These are phyloP conservation scores for Leishmania tarentolae DNA, from an alignment of 208 protist species.

Conservation along the genomic window DNA sequence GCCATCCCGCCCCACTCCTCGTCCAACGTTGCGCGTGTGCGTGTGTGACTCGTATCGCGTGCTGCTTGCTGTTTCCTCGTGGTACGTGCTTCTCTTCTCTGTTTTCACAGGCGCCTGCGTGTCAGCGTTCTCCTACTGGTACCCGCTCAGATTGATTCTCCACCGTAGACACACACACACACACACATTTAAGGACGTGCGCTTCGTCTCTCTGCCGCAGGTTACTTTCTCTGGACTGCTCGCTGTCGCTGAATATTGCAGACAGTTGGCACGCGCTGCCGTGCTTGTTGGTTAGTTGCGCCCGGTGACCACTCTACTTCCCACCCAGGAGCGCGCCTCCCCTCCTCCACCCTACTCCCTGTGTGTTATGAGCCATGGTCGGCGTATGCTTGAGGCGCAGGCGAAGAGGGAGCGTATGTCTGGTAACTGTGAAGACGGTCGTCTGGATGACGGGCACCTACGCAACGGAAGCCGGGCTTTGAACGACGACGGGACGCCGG, in stretches of 20 bases:
- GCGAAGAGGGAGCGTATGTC: constrained; percentile 34
- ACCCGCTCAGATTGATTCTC: background rate
- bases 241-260: background rate
- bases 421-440: constrained; percentile 14
- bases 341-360: background rate
- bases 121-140: background rate
- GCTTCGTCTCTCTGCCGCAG: background rate
- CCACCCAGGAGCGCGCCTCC: background rate
- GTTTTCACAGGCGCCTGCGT: background rate
- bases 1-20: background rate
- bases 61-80: background rate
- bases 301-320: background rate
- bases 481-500: constrained; percentile 33
- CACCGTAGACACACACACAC: background rate
- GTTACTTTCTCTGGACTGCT: background rate
- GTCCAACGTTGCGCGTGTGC: no score
- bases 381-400: constrained; percentile 62
- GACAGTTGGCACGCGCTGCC: background rate
- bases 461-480: constrained; percentile 23
- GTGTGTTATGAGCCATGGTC: constrained; percentile 43
- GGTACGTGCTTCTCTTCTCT: background rate
- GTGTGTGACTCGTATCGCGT: background rate
- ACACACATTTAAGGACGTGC: background rate
- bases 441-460: constrained; percentile 29
- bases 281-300: background rate